A percentile compares a stretch with the other conserved stretches of the same genome.
phyloP scores from a whole-genome alignment of 495 filamentous ascomycete species.

The Penicillium odoratum region DNA sequence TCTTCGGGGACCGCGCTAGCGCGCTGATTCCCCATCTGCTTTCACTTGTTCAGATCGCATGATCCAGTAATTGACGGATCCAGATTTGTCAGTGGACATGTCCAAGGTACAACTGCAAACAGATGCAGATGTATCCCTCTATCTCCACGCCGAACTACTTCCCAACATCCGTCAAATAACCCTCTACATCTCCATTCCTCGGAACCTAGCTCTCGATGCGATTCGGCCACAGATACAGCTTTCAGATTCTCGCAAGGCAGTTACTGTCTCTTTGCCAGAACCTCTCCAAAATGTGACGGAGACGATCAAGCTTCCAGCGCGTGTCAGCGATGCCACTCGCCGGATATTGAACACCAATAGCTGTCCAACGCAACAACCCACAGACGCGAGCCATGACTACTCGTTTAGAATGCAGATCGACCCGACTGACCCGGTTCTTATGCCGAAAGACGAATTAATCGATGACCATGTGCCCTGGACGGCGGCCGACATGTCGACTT shows the following conservation, averaged over 20 bases:
- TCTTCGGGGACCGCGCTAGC: neutral
- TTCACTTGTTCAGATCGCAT: neutral
- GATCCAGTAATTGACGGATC: neutral
- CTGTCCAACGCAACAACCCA: neutral
- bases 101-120: neutral
- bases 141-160: conserved; percentile 84
- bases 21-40: neutral
- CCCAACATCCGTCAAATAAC: conserved; percentile 84
- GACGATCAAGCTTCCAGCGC: conserved; percentile 65
- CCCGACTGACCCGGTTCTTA: conserved; percentile 29
- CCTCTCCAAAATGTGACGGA: conserved; percentile 48
- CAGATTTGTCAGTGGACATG: conserved; percentile 6
- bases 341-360: conserved; percentile 16
- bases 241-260: conserved; percentile 41
- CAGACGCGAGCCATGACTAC: conserved; percentile 26
- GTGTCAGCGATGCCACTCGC: conserved; percentile 43
- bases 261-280: conserved; percentile 40
- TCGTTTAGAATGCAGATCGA: conserved; percentile 73
- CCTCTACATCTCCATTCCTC: conserved; percentile 65
- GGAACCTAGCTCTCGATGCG: conserved; percentile 38
- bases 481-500: conserved; percentile 57
- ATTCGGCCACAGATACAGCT: conserved; percentile 32
- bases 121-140: conserved; percentile 26
- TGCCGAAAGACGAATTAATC: conserved; percentile 26
- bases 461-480: conserved; percentile 68